Base-by-base conservation (phyloP, 257 asterid species). In the Solanum bukasovii region DNA sequence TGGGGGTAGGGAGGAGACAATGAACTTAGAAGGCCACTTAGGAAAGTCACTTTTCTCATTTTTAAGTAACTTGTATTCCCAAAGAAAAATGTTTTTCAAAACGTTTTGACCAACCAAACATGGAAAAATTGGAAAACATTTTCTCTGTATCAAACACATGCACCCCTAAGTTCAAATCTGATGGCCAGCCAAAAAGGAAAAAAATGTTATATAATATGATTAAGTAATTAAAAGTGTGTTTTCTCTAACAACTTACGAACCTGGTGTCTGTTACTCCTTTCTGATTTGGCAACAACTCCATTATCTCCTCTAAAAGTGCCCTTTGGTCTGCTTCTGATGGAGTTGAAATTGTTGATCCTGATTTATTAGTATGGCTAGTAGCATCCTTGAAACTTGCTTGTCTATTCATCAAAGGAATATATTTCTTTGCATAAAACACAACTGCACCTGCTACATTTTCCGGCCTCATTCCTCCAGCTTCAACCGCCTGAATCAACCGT, bases 321-420 rank as follows among this genome's bases (percentile, higher is more conserved):
- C 86, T 77, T 87, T 87, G 89, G 18, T 87, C 89, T 61, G 18
- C 89, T 77, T 87, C 86, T 7, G 89, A 87, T 34, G 89, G 89
- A 5, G 44, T 87, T 2, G 89, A 87, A 56, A 87, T 34, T 31
- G 61, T 65, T 59, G 67, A 49, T 0, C 89, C 75, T 37, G 86
- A 83, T 21, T 75, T 87, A 29, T 75, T 87, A 63, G 35, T 46
- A 8, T 78, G 86, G 85, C 72, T 87, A 29, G 70, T 9, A 73
- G 63, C 83, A 87, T 87, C 86, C 81, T 77, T 87, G 63, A 73
- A 77, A 44, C 83, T 77, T 37, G 89, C 44, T 59, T 87, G 63
- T 70, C 68, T 78, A 77, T 61, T 87, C 89, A 87, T 87, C 67
- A 77, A 61, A 11, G 89, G 89, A 13, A 87, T 87, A 42, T 77